Evolutionary conservation across 1,284 basidiomycete genomes (phyloP).

Genomic region (Earliella scabrosa): DNA sequence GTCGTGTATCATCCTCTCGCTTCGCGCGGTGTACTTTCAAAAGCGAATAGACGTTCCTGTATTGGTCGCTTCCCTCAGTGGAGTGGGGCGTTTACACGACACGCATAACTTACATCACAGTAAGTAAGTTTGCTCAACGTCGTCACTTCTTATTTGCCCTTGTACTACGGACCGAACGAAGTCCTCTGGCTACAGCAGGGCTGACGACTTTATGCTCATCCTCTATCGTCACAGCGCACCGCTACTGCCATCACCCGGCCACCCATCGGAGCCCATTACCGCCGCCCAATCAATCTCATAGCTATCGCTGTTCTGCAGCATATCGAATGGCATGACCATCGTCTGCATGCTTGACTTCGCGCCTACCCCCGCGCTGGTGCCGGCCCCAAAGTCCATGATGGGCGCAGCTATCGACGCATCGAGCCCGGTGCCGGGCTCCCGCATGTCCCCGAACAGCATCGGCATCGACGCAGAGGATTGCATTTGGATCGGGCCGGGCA

Average conservation of each 20-base stretch:
- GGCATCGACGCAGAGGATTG: slow-evolving; percentile 1
- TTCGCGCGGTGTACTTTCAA: slow-evolving; percentile 20
- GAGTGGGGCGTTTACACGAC: too few species aligned
- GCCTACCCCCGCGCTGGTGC: background rate
- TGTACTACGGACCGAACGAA: too few species aligned
- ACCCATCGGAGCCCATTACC: slow-evolving; percentile 3
- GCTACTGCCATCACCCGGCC: background rate
- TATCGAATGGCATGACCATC: slow-evolving; percentile 28
- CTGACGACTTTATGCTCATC: too few species aligned
- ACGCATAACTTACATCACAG: too few species aligned
- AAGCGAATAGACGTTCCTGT: slow-evolving; percentile 15
- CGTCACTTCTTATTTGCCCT: too few species aligned
- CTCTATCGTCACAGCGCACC: too few species aligned
- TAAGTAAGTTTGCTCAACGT: too few species aligned
- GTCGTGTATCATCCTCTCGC: slow-evolving; percentile 15
- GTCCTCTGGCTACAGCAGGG: too few species aligned
- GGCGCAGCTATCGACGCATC: background rate
- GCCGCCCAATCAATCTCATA: slow-evolving; percentile 11
- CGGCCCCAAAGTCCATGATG: background rate
- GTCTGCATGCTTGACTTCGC: slow-evolving; percentile 13
- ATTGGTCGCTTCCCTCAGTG: background rate
- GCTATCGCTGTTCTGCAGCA: slow-evolving; percentile 25
- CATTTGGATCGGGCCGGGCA: slow-evolving; percentile 3
- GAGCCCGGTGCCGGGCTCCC: slow-evolving; percentile 3
- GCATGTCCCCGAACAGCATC: background rate